Percentiles rank a stretch among this genome's conserved stretches.
Evolutionary conservation across 352 stramenopile species (phyloP).

Genomic region (Pythium phragmitis): DNA sequence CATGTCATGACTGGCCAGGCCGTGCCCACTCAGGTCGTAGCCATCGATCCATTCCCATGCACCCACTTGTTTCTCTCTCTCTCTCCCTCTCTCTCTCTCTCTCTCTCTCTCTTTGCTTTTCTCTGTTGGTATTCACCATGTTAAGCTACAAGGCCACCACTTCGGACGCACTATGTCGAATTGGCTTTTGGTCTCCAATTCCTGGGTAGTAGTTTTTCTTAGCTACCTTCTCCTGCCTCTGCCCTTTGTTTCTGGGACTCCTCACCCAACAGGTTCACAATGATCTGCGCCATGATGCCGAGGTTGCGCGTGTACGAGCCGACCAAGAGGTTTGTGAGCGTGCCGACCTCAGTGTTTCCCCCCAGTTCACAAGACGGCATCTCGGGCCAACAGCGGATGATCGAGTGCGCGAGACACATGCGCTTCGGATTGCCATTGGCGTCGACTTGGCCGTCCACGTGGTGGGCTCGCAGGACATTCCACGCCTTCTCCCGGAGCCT

Average conservation of each 20-base stretch:
- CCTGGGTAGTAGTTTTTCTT: too few species aligned
- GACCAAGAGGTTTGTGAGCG: constrained; percentile 49
- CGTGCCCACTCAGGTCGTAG: not conserved
- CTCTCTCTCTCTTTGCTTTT: too few species aligned
- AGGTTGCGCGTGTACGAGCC: constrained; percentile 47
- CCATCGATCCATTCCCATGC: not conserved
- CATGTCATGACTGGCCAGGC: too few species aligned
- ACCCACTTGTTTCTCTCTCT: not conserved
- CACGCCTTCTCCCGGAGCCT: constrained; percentile 25
- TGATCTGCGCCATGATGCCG: constrained; percentile 39
- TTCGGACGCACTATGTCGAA: too few species aligned
- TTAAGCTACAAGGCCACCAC: too few species aligned
- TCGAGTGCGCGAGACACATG: constrained; percentile 19
- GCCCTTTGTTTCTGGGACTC: constrained; percentile 10
- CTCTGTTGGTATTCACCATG: too few species aligned
- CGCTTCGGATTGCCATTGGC: not conserved
- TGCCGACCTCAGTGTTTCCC: constrained; percentile 31
- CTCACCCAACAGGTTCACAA: constrained; percentile 35
- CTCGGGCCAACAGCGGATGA: constrained; percentile 25
- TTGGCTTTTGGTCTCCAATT: too few species aligned
- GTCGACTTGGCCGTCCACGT: not conserved
- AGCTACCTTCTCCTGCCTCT: not conserved
- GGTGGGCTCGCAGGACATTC: constrained; percentile 16
- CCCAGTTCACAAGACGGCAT: constrained; percentile 10
- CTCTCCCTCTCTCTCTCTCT: too few species aligned